Evolutionary conservation across 2,329 filamentous ascomycete genomes (phyloP).

Genomic region (Teratosphaeria nubilosa): DNA sequence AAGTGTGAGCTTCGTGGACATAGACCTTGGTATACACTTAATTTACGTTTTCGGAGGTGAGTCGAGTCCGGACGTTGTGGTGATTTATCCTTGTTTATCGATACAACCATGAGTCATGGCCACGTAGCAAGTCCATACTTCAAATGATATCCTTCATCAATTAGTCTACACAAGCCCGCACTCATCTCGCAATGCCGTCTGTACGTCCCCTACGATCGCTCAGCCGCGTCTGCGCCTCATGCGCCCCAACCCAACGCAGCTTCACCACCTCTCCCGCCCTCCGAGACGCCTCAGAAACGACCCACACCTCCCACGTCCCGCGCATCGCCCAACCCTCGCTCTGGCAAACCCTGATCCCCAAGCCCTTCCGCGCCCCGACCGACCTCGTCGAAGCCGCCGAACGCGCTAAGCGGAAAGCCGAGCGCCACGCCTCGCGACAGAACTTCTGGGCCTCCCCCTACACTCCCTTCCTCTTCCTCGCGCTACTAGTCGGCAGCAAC

Average conservation of each 20-base stretch:
- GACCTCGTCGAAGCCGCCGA: slow-evolving; percentile 11
- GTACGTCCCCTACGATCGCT: slow-evolving; percentile 5
- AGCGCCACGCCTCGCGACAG: slow-evolving; percentile 3
- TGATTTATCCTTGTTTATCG: too few relatives aligned
- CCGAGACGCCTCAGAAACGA: slow-evolving; percentile 4
- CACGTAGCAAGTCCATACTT: background rate
- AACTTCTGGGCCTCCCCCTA: slow-evolving; percentile 35
- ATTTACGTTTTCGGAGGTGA: too few relatives aligned
- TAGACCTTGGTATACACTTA: too few relatives aligned
- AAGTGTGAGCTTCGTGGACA: too few relatives aligned
- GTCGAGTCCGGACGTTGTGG: too few relatives aligned
- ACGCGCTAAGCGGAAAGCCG: background rate
- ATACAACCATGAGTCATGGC: background rate
- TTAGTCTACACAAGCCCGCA: background rate
- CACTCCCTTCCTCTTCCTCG: slow-evolving; percentile 55
- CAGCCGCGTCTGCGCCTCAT: slow-evolving; percentile 4
- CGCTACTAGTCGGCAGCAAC: slow-evolving; percentile 83
- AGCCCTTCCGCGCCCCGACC: slow-evolving; percentile 18
- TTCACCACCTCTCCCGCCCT: slow-evolving; percentile 3
- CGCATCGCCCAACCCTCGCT: slow-evolving; percentile 25
- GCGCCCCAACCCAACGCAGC: slow-evolving; percentile 1
- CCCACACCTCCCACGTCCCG: slow-evolving; percentile 17
- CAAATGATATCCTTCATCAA: too few relatives aligned
- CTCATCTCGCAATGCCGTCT: slow-evolving; percentile 4
- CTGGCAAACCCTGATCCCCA: slow-evolving; percentile 27